These are phyloP conservation scores for Euphorbia schlechtendalii DNA, from an alignment of 441 rosid genomes.

Conservation along the genomic window DNA sequence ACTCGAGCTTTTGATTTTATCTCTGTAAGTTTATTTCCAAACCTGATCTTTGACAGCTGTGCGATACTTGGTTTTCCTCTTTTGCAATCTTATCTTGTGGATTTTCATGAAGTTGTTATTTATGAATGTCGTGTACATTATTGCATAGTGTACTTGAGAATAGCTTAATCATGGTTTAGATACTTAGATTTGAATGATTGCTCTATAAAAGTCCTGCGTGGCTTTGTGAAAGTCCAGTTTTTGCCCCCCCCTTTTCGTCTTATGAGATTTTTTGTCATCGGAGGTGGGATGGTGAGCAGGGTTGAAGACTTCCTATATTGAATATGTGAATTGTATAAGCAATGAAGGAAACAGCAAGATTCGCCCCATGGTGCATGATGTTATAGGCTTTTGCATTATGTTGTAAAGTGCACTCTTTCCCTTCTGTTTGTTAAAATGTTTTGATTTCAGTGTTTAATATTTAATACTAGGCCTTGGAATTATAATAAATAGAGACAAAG, in stretches of 20 bases:
- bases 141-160: neutral
- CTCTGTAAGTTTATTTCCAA: slow-evolving; percentile 51
- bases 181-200: neutral
- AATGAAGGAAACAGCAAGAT: too few relatives aligned
- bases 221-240: neutral
- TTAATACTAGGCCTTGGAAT: too few relatives aligned
- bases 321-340: too few relatives aligned
- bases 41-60: neutral
- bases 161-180: neutral
- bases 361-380: too few relatives aligned
- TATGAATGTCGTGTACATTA: neutral
- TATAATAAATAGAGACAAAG: too few relatives aligned
- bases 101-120: slow-evolving; percentile 2
- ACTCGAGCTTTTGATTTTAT: slow-evolving; percentile 93
- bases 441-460: too few relatives aligned
- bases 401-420: too few relatives aligned
- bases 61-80: too few relatives aligned
- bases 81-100: neutral
- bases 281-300: slow-evolving; percentile 1
- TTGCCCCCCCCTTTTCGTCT: too few relatives aligned
- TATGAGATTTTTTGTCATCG: neutral
- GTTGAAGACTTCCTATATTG: neutral
- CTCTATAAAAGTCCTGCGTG: neutral
- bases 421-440: too few relatives aligned
- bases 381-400: too few relatives aligned